These are phyloP conservation scores for Trichoderma harzianum DNA, from an alignment of 2,329 filamentous ascomycete genomes.

Conservation along the genomic window DNA sequence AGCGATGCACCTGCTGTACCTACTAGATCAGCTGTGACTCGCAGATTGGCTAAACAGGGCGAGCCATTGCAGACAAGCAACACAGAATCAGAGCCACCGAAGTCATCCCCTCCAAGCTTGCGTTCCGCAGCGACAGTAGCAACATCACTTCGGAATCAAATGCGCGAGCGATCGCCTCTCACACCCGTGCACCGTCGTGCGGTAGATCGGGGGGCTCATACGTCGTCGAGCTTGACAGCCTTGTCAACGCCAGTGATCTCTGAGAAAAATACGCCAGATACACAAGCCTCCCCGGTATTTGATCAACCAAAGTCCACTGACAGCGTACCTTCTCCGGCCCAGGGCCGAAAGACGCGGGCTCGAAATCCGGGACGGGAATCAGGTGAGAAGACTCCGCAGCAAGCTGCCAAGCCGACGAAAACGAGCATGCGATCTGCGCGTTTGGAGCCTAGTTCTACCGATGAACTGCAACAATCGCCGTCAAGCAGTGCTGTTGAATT, in stretches of 20 bases:
- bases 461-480: constrained; percentile 46
- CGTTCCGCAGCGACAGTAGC: neutral
- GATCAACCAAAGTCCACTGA: constrained; percentile 25
- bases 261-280: constrained; percentile 36
- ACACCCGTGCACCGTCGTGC: constrained; percentile 25
- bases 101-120: neutral
- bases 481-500: constrained; percentile 37
- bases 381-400: constrained; percentile 30
- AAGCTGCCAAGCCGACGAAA: constrained; percentile 22
- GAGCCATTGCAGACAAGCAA: neutral
- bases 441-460: constrained; percentile 44
- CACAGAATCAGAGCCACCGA: neutral
- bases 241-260: constrained; percentile 41
- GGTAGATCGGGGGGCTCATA: constrained; percentile 15
- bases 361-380: constrained; percentile 20
- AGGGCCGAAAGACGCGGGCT: constrained; percentile 22
- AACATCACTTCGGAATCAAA: constrained; percentile 6
- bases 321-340: constrained; percentile 25
- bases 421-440: constrained; percentile 27
- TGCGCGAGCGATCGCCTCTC: constrained; percentile 21
- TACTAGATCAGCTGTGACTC: neutral
- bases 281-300: constrained; percentile 31
- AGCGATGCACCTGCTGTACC: neutral
- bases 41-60: neutral
- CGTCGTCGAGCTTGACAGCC: constrained; percentile 40